Base-by-base conservation (phyloP, 2,329 filamentous ascomycete species). In the Metarhizium anisopliae region DNA sequence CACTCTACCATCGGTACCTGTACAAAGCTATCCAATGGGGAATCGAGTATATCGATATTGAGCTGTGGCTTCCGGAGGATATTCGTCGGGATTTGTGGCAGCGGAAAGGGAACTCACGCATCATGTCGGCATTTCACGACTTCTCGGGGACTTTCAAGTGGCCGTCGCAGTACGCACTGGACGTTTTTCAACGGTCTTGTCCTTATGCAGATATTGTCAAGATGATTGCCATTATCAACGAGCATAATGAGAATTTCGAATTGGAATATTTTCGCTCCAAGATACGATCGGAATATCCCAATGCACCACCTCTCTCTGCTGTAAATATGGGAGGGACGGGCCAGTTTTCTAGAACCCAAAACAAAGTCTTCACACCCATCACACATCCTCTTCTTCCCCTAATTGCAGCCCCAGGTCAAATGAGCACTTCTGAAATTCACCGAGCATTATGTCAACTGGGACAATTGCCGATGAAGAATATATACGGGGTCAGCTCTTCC, bases 91-190 rank as follows among this genome's bases (percentile, higher is more conserved):
- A 76, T 58, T 72, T 95, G 10, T 86, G 83, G 54, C 81, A 87
- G 61, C 78, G 82, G 54, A 86, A 86, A 61, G 89, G 89, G 2
- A 88, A 84, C 70, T 93, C 87, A 64, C 87, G 86, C 61, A 90
- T 95, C 70, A 91, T 95, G 75, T 93, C 89, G n/a, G 90, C 90
- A 13, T 94, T 93, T 65, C 90, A 95, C 68, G 90, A 94, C 72
- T 93, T 93, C 65, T 91, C 89, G 0, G 88, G 89, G 2, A 85
- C 77, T 1, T 93, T 93, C 77, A 89, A 86, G 64, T 95, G 90
- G 90, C 86, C 87, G 1, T 89, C 88, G 0, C 72, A 80, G 6
- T 80, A 87, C 61, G 89, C 89, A 1, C 82, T 88, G 64, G 75
- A 80, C 11, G 79, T 93, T 4, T 95, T 92, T 62, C 75, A 82